Evolutionary conservation across 163 green algal genomes (phyloP).

Genomic region (Chloromonas sp.): DNA sequence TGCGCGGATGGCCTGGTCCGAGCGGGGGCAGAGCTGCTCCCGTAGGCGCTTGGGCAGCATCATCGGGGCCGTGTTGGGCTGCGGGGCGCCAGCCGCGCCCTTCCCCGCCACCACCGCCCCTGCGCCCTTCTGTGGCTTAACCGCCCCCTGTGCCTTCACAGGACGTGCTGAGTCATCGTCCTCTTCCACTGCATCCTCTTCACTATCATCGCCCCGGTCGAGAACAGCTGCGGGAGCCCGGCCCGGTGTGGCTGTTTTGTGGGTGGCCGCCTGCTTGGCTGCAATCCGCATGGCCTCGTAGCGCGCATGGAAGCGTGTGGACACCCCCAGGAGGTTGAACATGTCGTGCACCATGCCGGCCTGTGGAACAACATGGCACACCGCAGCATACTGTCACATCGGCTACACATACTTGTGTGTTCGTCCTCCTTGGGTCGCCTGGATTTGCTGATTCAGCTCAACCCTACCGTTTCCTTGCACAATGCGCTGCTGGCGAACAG

Average conservation of each 20-base stretch:
- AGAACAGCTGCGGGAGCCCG: not conserved
- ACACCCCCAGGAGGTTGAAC: not conserved
- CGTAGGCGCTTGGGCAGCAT: not conserved
- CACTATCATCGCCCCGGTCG: not conserved
- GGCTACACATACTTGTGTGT: no score
- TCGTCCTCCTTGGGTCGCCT: no score
- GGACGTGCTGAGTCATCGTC: not conserved
- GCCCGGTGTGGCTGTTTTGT: not conserved
- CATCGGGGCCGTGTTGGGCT: not conserved
- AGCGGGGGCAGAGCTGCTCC: not conserved
- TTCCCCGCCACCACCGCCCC: no score
- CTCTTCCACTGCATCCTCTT: not conserved
- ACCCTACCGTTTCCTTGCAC: no score
- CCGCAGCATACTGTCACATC: no score
- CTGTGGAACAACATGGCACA: not conserved
- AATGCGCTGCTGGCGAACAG: no score
- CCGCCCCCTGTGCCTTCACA: not conserved
- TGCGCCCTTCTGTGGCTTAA: not conserved
- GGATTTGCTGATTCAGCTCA: no score
- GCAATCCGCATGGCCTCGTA: not conserved
- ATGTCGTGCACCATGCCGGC: conserved; percentile 1
- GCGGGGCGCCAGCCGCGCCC: not conserved
- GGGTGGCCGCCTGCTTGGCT: not conserved
- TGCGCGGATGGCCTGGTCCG: not conserved
- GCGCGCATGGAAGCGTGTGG: not conserved